These are phyloP conservation scores for Geotrichum cucujoidarum DNA, from an alignment of 1,139 yeast species.

Conservation along the genomic window DNA sequence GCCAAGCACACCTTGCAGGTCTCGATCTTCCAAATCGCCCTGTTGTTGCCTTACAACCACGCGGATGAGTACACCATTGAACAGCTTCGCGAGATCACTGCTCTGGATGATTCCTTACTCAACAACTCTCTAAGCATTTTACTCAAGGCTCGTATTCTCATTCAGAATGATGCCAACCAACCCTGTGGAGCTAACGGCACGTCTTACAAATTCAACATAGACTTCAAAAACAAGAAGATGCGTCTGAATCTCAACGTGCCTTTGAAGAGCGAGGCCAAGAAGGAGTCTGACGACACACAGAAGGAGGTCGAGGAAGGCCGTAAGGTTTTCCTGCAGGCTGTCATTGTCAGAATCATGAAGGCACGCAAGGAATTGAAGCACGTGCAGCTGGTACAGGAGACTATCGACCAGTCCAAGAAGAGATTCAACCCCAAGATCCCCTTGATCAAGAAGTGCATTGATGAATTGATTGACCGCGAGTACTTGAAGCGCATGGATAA, in stretches of 20 bases:
- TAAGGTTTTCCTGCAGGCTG: slow-evolving; percentile 80
- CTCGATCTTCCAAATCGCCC: slow-evolving; percentile 81
- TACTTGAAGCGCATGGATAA: slow-evolving; percentile 74
- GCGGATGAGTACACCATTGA: slow-evolving; percentile 53
- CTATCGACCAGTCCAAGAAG: slow-evolving; percentile 76
- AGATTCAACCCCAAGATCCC: slow-evolving; percentile 82
- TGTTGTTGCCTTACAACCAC: slow-evolving; percentile 73
- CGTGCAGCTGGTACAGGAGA: slow-evolving; percentile 78
- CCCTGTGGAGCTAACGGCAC: slow-evolving; percentile 44
- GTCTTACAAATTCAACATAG: slow-evolving; percentile 64
- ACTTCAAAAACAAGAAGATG: slow-evolving; percentile 78
- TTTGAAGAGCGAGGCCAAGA: slow-evolving; percentile 68
- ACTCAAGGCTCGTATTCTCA: slow-evolving; percentile 69
- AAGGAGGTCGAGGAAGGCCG: slow-evolving; percentile 85
- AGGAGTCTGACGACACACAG: slow-evolving; percentile 76
- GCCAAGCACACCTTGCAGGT: slow-evolving; percentile 77
- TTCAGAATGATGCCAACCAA: slow-evolving; percentile 45
- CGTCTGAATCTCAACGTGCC: slow-evolving; percentile 83
- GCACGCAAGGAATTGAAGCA: slow-evolving; percentile 78
- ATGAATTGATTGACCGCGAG: slow-evolving; percentile 78
- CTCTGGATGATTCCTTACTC: slow-evolving; percentile 58
- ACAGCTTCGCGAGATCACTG: slow-evolving; percentile 63
- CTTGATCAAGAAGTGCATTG: slow-evolving; percentile 84
- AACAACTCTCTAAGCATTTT: slow-evolving; percentile 75
- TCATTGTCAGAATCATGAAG: slow-evolving; percentile 95